Evolutionary conservation across 129 eudicot species (phyloP).

Genomic region (Lonicera japonica): DNA sequence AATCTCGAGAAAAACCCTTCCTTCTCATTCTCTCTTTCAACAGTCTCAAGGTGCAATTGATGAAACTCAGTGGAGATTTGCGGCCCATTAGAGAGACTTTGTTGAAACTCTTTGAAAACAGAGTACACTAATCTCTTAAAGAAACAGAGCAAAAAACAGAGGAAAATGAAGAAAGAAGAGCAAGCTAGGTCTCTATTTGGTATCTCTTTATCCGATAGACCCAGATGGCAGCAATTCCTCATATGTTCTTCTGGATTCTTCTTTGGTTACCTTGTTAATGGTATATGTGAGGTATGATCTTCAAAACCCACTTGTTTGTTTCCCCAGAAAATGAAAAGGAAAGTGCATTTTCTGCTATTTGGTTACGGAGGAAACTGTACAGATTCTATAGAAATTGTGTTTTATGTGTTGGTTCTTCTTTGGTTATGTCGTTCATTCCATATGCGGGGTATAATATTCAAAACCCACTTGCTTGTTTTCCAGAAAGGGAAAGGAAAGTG

Average conservation of each 20-base stretch:
- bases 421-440: no score
- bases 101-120: not conserved
- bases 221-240: slow-evolving; percentile 33
- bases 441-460: no score
- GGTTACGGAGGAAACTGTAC: no score
- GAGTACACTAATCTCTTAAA: no score
- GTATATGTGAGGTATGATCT: slow-evolving; percentile 22
- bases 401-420: no score
- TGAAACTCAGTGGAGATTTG: not conserved
- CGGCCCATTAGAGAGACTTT: not conserved
- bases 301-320: slow-evolving; percentile 3
- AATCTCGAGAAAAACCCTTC: not conserved
- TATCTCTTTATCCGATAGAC: slow-evolving; percentile 15
- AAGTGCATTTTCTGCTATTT: no score
- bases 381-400: no score
- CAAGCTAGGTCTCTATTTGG: slow-evolving; percentile 30
- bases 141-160: not conserved
- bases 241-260: slow-evolving; percentile 39
- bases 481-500: no score
- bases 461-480: no score
- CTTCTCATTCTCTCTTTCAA: not conserved
- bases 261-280: slow-evolving; percentile 36
- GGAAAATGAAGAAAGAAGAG: slow-evolving; percentile 17
- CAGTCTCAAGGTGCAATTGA: not conserved
- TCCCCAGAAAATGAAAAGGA: not conserved